Conservation (phyloP, 2,329 filamentous ascomycete species). For the Aphanocladium album region DNA sequence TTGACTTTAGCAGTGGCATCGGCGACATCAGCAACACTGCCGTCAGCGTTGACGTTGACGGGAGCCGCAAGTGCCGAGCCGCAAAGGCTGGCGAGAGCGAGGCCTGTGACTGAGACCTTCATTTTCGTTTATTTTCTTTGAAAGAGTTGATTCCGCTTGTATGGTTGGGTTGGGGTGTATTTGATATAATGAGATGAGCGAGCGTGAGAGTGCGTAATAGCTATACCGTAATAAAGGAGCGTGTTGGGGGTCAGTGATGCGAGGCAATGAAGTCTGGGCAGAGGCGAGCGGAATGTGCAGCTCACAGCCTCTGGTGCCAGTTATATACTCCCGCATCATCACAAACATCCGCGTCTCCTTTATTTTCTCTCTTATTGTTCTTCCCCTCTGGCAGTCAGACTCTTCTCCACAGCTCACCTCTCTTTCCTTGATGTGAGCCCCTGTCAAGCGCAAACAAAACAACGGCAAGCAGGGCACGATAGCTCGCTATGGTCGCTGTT, state of each 20-base stretch:
- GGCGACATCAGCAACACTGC: neutral
- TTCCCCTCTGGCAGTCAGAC: neutral
- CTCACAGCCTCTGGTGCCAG: neutral
- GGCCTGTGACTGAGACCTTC: neutral
- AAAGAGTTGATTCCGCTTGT: no score
- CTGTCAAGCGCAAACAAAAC: neutral
- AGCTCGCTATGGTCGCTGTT: neutral
- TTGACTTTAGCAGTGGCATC: neutral
- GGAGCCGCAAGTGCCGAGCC: conserved; percentile 1
- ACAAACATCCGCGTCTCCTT: neutral
- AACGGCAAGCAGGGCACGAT: neutral
- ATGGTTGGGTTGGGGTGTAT: neutral
- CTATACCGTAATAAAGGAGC: neutral
- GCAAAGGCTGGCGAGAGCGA: conserved; percentile 7
- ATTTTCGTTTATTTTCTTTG: neutral
- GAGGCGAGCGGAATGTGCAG: neutral
- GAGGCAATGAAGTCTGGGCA: neutral
- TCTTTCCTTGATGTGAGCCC: neutral
- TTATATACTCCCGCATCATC: neutral
- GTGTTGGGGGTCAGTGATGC: neutral
- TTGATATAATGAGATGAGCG: neutral
- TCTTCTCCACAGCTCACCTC: neutral
- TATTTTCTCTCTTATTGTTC: neutral
- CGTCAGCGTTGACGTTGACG: neutral
- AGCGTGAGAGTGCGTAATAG: neutral